phyloP scores from a whole-genome alignment of 805 yeast species.

The Brettanomyces sp. region DNA sequence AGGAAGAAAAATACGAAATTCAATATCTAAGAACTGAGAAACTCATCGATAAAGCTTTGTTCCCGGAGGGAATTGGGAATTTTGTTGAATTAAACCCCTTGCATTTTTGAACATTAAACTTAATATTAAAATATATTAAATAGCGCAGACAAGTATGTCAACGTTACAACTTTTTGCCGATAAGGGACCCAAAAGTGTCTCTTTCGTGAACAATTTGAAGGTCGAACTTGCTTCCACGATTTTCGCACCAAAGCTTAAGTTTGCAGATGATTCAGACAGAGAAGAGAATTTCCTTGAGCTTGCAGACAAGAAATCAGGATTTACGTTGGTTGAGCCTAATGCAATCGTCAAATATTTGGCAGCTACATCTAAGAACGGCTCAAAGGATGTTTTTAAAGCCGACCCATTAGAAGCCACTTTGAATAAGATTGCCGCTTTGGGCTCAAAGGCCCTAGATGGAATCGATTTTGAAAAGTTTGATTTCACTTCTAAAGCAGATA shows the following conservation, averaged over 20 bases:
- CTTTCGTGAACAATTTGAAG: conserved; percentile 34
- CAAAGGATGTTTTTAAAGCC: conserved; percentile 9
- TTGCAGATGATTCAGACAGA: conserved; percentile 1
- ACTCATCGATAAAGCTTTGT: no score
- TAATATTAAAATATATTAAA: no score
- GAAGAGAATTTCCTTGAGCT: conserved; percentile 11
- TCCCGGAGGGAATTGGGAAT: no score
- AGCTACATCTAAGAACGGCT: conserved; percentile 13
- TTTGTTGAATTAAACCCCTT: no score
- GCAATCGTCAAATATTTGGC: conserved; percentile 60
- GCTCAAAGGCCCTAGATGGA: conserved; percentile 19
- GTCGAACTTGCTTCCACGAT: conserved; percentile 32
- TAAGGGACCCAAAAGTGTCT: conserved; percentile 18
- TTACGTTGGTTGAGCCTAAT: conserved; percentile 53
- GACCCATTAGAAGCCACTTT: conserved; percentile 36
- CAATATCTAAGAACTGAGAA: no score
- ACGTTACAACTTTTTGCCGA: conserved; percentile 25
- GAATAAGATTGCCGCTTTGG: conserved; percentile 29
- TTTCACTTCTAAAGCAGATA: conserved; percentile 18
- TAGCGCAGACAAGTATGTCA: neutral
- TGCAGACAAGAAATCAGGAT: conserved; percentile 28
- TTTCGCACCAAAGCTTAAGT: conserved; percentile 9
- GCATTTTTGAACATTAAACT: no score
- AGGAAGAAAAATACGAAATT: no score
- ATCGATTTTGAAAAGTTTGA: neutral